phyloP scores from a whole-genome alignment of 2,329 filamentous ascomycete species.

The Raffaelea deltoideospora region DNA sequence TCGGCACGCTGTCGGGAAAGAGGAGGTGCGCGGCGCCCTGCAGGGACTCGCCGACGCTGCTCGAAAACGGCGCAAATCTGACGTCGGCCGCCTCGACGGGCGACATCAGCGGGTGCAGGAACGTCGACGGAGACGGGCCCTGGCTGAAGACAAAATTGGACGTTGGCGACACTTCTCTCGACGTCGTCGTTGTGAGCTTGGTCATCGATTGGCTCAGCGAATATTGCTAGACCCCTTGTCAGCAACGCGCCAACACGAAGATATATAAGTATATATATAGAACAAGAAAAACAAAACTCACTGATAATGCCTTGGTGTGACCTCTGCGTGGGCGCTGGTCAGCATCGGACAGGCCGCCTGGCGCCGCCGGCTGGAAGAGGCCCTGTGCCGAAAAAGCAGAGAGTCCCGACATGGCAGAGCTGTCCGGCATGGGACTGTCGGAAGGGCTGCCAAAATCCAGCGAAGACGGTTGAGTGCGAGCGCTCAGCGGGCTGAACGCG shows the following conservation, averaged over 20 bases:
- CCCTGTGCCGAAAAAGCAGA: constrained; percentile 3
- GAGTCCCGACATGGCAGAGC: constrained; percentile 1
- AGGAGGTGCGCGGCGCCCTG: constrained; percentile 3
- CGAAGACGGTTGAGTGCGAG: constrained; percentile 7
- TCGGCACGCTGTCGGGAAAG: constrained; percentile 6
- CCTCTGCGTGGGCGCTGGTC: constrained; percentile 4
- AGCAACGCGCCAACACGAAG: background rate
- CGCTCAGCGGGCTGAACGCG: constrained; percentile 9
- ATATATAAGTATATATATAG: background rate
- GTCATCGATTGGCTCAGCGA: constrained; percentile 35
- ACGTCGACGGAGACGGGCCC: constrained; percentile 32
- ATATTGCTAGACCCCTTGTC: constrained; percentile 28
- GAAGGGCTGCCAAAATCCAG: constrained; percentile 41
- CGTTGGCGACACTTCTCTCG: constrained; percentile 39
- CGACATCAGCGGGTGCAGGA: constrained; percentile 32
- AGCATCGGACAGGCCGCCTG: too few species aligned
- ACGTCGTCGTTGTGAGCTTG: constrained; percentile 28
- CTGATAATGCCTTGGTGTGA: constrained; percentile 27
- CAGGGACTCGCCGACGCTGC: constrained; percentile 1
- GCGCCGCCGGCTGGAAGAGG: constrained; percentile 9
- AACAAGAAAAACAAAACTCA: constrained; percentile 13
- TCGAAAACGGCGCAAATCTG: constrained; percentile 7
- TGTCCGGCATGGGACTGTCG: constrained; percentile 33
- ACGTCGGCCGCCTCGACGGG: constrained; percentile 25
- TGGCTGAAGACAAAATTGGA: constrained; percentile 36